Evolutionary conservation across 495 filamentous ascomycete species (phyloP), one percentile per base, ranked within the genome.

Genomic region (Penicillium soppii): DNA sequence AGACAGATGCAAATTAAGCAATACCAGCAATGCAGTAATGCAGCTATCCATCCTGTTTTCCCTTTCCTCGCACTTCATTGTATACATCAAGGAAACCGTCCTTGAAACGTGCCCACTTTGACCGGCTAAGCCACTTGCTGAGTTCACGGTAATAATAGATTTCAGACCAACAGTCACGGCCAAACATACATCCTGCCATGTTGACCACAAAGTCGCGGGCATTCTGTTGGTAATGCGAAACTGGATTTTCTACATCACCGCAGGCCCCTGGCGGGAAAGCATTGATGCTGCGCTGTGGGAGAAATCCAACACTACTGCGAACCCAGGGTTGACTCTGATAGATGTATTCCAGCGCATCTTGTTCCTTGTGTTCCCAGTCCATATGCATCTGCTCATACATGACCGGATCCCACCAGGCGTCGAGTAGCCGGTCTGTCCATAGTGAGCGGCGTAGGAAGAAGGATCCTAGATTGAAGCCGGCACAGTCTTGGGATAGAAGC

Each of bases 341-440:
- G 36, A 99, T 78, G 67, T 95, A 89, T 67, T 97, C 91, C 35
- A 99, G 69, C 12, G 94, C 88, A 65, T 97, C 90, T 66, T 99
- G 94, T 62, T 99, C 94, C 62, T 97, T 97, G 73, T 97, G 95
- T 61, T 94, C 91, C 94, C 94, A 99, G 52, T 96, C 81, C 92
- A 97, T 97, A 62, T 99, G 94, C 68, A 90, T 92, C 72, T 97
- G 95, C 71, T 99, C 94, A 69, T 99, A 99, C 48, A 88, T 84
- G 30, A 97, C 91, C 0, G 94, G 94, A 60, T 99, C 94, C 95
- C 95, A 99, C 94, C 92, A 99, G 49, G 95, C 82, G 66, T 99
- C 94, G 21, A 99, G 80, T 6, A 99, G 63, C 15, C 91, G 88
- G 60, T 97, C 94, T 0, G 90, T 89, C 91, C 92, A 99, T 10